Percentiles rank a stretch among this genome's conserved stretches.
These are phyloP conservation scores for Xylaria sp. DNA, from an alignment of 2,329 filamentous ascomycete species.

Conservation along the genomic window DNA sequence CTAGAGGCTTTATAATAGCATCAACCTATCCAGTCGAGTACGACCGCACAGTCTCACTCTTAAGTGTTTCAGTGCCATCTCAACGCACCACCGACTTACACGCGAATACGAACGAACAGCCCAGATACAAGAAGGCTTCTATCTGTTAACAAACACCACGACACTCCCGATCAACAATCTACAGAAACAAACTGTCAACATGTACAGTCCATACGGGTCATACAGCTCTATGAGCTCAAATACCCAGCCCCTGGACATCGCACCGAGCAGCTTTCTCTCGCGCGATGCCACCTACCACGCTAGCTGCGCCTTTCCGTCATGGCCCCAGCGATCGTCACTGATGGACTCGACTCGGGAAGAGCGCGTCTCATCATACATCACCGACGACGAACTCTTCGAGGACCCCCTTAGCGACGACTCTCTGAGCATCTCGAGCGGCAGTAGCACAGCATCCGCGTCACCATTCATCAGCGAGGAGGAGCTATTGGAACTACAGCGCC, in stretches of 20 bases:
- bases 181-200: slow-evolving; percentile 32
- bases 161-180: background rate
- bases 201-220: slow-evolving; percentile 52
- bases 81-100: slow-evolving; percentile 25
- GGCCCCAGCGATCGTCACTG: slow-evolving; percentile 55
- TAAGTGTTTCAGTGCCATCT: slow-evolving; percentile 12
- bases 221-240: slow-evolving; percentile 53
- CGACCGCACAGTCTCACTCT: slow-evolving; percentile 11
- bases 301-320: slow-evolving; percentile 57
- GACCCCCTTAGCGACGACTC: slow-evolving; percentile 63
- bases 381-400: slow-evolving; percentile 70
- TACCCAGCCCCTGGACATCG: slow-evolving; percentile 50
- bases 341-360: slow-evolving; percentile 45
- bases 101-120: slow-evolving; percentile 22
- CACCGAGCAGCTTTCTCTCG: slow-evolving; percentile 47
- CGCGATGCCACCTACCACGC: slow-evolving; percentile 45
- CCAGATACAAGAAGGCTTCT: slow-evolving; percentile 18
- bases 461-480: slow-evolving; percentile 58
- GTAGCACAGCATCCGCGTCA: slow-evolving; percentile 58
- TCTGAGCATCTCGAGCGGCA: slow-evolving; percentile 57
- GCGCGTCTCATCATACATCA: slow-evolving; percentile 67
- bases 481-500: slow-evolving; percentile 61
- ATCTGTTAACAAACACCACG: slow-evolving; percentile 16
- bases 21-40: slow-evolving; percentile 13
- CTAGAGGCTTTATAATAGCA: slow-evolving; percentile 35